phyloP scores from a whole-genome alignment of 73 alveolate genomes.

The Breviolum minutum region DNA sequence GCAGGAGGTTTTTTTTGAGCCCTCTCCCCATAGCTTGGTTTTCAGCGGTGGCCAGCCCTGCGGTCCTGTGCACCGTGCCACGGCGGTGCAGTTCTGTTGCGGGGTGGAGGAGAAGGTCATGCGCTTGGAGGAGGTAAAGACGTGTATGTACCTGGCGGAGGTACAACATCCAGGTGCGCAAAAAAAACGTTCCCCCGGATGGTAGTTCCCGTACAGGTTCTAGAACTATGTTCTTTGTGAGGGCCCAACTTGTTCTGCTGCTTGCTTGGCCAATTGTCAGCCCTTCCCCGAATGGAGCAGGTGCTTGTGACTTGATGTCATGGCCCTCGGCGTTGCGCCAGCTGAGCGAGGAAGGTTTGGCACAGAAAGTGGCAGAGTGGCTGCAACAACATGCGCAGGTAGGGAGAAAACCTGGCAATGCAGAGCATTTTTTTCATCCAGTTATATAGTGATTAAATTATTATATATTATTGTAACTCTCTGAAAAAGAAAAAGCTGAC shows the following conservation, averaged over 20 bases:
- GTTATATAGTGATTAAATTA: neutral
- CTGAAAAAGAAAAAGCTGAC: neutral
- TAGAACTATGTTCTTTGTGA: no score
- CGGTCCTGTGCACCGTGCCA: slow-evolving; percentile 45
- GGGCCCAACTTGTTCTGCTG: neutral
- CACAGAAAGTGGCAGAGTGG: slow-evolving; percentile 23
- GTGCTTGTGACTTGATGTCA: slow-evolving; percentile 10
- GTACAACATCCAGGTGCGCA: slow-evolving; percentile 50
- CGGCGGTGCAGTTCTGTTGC: slow-evolving; percentile 64
- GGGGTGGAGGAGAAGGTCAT: slow-evolving; percentile 27
- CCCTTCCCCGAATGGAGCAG: neutral
- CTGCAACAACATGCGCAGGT: slow-evolving; percentile 25
- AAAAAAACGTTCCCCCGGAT: neutral
- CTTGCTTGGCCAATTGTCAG: neutral
- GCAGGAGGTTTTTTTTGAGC: slow-evolving; percentile 68
- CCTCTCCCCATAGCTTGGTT: slow-evolving; percentile 52
- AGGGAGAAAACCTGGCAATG: neutral
- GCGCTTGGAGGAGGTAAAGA: slow-evolving; percentile 49
- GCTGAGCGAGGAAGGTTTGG: neutral
- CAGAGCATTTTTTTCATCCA: neutral
- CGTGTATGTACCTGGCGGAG: slow-evolving; percentile 55
- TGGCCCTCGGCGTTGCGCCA: slow-evolving; percentile 49
- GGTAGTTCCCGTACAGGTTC: neutral
- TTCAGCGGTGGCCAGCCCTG: slow-evolving; percentile 63
- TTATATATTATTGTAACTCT: neutral